phyloP scores from a whole-genome alignment of 1,139 yeast species.

The Diutina siamensis region DNA sequence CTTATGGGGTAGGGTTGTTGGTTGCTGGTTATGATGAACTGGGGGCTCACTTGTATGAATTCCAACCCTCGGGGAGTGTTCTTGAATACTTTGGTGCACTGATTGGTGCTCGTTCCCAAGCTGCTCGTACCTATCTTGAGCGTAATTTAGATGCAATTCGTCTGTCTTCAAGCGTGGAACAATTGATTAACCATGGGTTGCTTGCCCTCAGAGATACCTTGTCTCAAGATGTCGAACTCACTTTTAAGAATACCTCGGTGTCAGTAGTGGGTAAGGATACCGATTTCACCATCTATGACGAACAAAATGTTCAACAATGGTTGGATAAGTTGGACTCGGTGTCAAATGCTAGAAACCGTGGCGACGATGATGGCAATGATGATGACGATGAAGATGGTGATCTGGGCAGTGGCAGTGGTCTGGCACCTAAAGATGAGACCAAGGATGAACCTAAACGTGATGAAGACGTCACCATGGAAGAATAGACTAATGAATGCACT shows the following conservation, averaged over 20 bases:
- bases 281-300: conserved; percentile 69
- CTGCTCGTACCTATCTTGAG: conserved; percentile 92
- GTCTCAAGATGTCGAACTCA: conserved; percentile 88
- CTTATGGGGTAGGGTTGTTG: conserved; percentile 92
- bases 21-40: conserved; percentile 89
- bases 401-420: conserved; percentile 14
- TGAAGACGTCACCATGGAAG: conserved; percentile 3
- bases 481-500: neutral
- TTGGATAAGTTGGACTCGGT: conserved; percentile 56
- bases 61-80: conserved; percentile 91
- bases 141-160: conserved; percentile 64
- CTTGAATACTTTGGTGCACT: conserved; percentile 90
- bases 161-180: conserved; percentile 48
- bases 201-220: conserved; percentile 89
- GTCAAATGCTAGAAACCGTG: conserved; percentile 38
- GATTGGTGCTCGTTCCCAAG: conserved; percentile 97
- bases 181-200: conserved; percentile 76
- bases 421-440: neutral
- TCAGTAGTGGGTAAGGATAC: conserved; percentile 81
- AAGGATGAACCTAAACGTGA: neutral
- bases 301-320: conserved; percentile 77
- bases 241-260: conserved; percentile 73
- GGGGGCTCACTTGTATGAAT: conserved; percentile 91
- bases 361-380: conserved; percentile 28
- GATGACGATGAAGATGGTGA: conserved; percentile 16